These are phyloP conservation scores for Coemansia reversa DNA, from an alignment of 192 early-diverging fungal species.

Conservation along the genomic window DNA sequence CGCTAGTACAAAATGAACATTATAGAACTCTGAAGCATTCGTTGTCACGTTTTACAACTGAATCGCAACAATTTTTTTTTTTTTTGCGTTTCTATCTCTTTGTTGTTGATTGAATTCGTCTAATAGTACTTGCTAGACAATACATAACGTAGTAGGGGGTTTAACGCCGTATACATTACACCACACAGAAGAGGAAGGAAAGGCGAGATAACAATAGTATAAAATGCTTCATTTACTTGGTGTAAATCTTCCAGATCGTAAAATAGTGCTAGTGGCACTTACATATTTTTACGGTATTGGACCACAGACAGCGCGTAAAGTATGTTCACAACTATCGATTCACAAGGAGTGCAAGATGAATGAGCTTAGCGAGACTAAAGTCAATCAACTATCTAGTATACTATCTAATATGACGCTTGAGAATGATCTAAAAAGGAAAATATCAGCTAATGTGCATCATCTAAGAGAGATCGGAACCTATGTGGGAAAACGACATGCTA, in stretches of 20 bases:
- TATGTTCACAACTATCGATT: slow-evolving; percentile 82
- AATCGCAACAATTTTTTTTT: background rate
- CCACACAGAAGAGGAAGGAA: background rate
- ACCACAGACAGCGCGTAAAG: slow-evolving; percentile 62
- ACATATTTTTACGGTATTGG: slow-evolving; percentile 93
- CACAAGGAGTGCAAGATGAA: slow-evolving; percentile 82
- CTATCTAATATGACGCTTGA: slow-evolving; percentile 89
- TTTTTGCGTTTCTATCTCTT: background rate
- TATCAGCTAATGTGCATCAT: slow-evolving; percentile 70
- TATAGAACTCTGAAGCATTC: background rate
- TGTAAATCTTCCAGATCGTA: slow-evolving; percentile 91
- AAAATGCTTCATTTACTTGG: slow-evolving; percentile 87
- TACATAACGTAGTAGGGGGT: too few relatives aligned
- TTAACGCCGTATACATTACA: background rate
- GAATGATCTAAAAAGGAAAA: slow-evolving; percentile 70
- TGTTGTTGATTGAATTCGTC: background rate
- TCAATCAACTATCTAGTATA: slow-evolving; percentile 81
- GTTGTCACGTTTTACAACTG: background rate
- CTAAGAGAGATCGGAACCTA: slow-evolving; percentile 73
- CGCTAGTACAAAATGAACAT: background rate
- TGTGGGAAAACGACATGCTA: slow-evolving; percentile 79
- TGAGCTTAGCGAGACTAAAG: slow-evolving; percentile 84
- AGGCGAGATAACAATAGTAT: background rate
- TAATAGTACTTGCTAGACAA: background rate
- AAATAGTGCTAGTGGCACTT: slow-evolving; percentile 79